A percentile compares a stretch with the other conserved stretches of the same genome.
Evolutionary conservation across 1,284 basidiomycete species (phyloP).

Genomic region (Cutaneotrichosporon sp.): DNA sequence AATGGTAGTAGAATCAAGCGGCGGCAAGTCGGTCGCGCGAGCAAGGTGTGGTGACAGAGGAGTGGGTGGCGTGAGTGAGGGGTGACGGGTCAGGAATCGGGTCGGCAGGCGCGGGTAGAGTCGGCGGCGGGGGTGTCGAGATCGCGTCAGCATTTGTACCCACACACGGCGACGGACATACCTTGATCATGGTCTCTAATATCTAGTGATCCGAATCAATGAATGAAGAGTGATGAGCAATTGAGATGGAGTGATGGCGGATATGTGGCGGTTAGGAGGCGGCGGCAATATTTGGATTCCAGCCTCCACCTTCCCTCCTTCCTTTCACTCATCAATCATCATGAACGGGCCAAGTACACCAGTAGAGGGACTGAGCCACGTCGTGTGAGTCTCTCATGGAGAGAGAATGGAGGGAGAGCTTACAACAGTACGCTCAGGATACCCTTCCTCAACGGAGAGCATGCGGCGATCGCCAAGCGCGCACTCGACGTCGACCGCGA

Average conservation of each 20-base stretch:
- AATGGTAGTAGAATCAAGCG: too few species aligned
- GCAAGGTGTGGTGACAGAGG: too few species aligned
- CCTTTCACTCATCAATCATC: neutral
- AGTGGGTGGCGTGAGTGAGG: neutral
- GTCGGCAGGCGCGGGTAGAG: neutral
- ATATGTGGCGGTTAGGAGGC: too few species aligned
- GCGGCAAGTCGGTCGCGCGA: too few species aligned
- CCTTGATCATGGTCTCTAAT: conserved; percentile 55
- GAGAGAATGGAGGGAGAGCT: conserved; percentile 5
- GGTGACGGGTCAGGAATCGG: neutral
- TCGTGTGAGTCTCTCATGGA: conserved; percentile 2
- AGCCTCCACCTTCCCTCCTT: neutral
- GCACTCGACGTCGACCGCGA: conserved; percentile 81
- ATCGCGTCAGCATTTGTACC: conserved; percentile 7
- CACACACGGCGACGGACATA: conserved; percentile 32
- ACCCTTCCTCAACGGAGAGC: conserved; percentile 69
- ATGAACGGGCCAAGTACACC: neutral
- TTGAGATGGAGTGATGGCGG: conserved; percentile 3
- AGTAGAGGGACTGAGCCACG: neutral
- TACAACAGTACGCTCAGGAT: conserved; percentile 65
- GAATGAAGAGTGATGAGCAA: neutral
- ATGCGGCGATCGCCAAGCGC: conserved; percentile 73
- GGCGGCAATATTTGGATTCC: conserved; percentile 2
- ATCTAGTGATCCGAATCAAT: neutral
- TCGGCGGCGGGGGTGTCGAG: neutral